These are phyloP conservation scores for Fusarium sp. DNA, from an alignment of 2,329 filamentous ascomycete genomes.

Conservation along the genomic window DNA sequence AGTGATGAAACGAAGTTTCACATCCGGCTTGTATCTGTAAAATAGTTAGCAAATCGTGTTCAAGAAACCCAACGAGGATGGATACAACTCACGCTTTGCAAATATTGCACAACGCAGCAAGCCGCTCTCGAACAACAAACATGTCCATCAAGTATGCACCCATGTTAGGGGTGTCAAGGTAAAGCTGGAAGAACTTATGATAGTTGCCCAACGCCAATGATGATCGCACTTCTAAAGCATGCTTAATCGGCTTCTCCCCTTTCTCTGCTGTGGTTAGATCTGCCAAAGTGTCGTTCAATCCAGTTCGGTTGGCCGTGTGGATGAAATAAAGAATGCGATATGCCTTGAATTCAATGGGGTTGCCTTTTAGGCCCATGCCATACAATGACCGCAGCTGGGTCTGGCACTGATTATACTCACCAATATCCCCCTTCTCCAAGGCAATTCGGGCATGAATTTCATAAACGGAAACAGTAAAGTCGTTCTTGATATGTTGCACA, in stretches of 20 bases:
- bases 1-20: constrained; percentile 90
- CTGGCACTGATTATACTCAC: constrained; percentile 99
- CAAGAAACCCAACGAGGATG: not conserved
- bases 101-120: constrained; percentile 89
- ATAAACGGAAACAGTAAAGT: constrained; percentile 96
- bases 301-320: constrained; percentile 96
- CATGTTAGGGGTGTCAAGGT: constrained; percentile 94
- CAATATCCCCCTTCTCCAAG: constrained; percentile 96
- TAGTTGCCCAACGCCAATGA: constrained; percentile 94
- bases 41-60: constrained; percentile 54
- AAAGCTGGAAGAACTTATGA: constrained; percentile 97
- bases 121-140: constrained; percentile 93
- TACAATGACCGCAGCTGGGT: constrained; percentile 96
- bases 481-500: constrained; percentile 95
- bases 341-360: constrained; percentile 95
- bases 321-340: constrained; percentile 99
- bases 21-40: constrained; percentile 86
- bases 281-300: constrained; percentile 97
- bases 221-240: constrained; percentile 90
- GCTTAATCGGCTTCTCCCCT: constrained; percentile 82
- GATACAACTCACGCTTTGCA: constrained; percentile 83
- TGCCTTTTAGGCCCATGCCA: constrained; percentile 84
- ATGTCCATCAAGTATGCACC: constrained; percentile 99
- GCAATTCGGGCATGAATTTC: constrained; percentile 98
- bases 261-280: constrained; percentile 99